Conservation (phyloP, 2,329 filamentous ascomycete species). For the Ilyonectria sp. region DNA sequence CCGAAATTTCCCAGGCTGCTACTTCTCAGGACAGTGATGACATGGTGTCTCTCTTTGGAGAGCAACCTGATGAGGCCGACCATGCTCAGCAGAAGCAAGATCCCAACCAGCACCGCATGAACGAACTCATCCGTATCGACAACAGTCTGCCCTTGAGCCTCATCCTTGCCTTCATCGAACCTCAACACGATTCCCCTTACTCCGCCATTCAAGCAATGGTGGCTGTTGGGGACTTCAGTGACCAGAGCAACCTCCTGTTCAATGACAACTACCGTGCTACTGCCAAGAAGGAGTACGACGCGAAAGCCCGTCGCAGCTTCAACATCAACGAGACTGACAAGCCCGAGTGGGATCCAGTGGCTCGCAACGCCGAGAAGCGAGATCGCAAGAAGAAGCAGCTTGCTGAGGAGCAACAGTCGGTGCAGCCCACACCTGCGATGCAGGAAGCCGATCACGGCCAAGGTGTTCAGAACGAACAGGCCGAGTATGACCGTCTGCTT, state of each 20-base stretch:
- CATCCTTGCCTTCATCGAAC: not conserved
- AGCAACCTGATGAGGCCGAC: not conserved
- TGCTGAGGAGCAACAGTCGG: not conserved
- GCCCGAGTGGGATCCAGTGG: not conserved
- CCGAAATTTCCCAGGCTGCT: not conserved
- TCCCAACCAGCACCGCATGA: not conserved
- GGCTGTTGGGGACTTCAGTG: not conserved
- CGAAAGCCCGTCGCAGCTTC: not conserved
- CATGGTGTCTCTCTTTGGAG: not conserved
- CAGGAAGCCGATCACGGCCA: not conserved
- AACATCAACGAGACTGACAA: not conserved
- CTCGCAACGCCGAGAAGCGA: constrained; percentile 5
- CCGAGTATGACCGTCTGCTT: not conserved
- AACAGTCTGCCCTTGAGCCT: not conserved
- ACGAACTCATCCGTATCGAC: not conserved
- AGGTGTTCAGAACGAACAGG: not conserved
- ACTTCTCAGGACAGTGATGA: not conserved
- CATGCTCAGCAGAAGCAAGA: not conserved
- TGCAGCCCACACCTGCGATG: not conserved
- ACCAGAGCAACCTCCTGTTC: not conserved
- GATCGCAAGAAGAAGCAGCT: constrained; percentile 1
- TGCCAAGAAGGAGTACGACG: constrained; percentile 1
- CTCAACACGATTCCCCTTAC: not conserved
- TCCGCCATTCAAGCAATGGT: not conserved
- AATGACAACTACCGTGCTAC: not conserved